Evolutionary conservation across 257 asterid genomes (phyloP), one percentile per base, ranked within the genome.

Genomic region (Linderniella brevidens): DNA sequence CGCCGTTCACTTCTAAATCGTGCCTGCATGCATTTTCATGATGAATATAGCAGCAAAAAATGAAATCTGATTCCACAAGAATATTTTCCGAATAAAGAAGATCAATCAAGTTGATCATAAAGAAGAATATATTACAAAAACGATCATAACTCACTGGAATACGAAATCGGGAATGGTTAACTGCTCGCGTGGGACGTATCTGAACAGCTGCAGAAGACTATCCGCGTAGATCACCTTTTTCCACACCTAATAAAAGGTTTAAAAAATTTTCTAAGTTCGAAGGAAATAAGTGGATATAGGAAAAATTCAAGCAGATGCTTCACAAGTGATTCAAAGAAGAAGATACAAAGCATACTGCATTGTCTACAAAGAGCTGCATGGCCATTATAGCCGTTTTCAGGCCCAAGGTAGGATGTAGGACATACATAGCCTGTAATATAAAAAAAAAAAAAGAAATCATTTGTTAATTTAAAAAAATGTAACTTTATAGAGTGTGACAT

Each of bases 1-100:
- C 96, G 35, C 99, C 99, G 19, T 90, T 90, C 49, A 90, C 94
- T 58, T 90, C 96, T 55, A 90, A 62, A 69, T 90, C 99, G 50
- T 90, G 99, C 83, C 99, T 90, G 94, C 74, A 64, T 19, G 54
- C n/a, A 20, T 17, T 29, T 55, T 41, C 25, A 16, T 14, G 40
- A 37, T 6, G 8, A 14, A 44, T n/a, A 8, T 13, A 13, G 44
- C 10, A 20, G 13, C 58, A 41, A 4, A 38, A 17, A n/a, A 47
- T 32, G n/a, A 17, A 32, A 38, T 13, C 9, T 0, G 4, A 40
- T 20, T 19, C 15, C 25, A 52, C 11, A 20, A 19, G 46, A 40
- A 13, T n/a, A 0, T 38, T 16, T 14, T 10, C 0, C 11, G 25
- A 16, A n/a, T 13, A 13, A 39, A 12, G 8, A 1, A 48, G 41